Base-by-base conservation (phyloP, 495 filamentous ascomycete genomes). In the Hypomontagnella monticulosa region DNA sequence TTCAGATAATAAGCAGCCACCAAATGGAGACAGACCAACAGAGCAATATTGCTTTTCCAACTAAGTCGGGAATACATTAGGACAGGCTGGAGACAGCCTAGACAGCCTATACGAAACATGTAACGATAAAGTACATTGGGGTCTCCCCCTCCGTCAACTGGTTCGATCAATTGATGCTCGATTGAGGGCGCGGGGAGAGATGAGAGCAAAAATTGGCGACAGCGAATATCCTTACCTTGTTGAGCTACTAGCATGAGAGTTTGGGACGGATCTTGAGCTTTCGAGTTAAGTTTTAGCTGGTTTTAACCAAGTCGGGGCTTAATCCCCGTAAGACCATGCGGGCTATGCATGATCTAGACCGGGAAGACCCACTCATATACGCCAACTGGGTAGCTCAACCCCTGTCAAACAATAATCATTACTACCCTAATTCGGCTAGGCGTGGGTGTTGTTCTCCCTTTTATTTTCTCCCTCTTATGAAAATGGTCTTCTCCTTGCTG, bases 261-360 rank as follows among this genome's bases (percentile, higher is more conserved):
- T 52, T 57, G 57, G 63, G 27, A 57, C 52, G 57, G 41, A 58
- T 63, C 57, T 62, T 49, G 47, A 67, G 48, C 62, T 63, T 52
- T 62, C 54, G 47, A 67, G 48, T 67, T 62, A 53, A 58, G 44
- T 58, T 57, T n/a, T n/a, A n/a, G n/a, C n/a, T n/a, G n/a, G n/a
- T n/a, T 50, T 67, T 54, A 67, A 54, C 58, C 58, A 49, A 44
- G 58, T 63, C 56, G 48, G 47, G 59, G 34, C 49, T 63, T 63
- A 63, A 68, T 63, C 65, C 65, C 59, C 53, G 65, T 63, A 58
- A 43, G 37, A 32, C 54, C 40, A 67, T 67, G 64, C 58, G 48
- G 54, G 16, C 59, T 55, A 63, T 68, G 55, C 59, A 56, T 36
- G 59, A 63, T 68, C 65, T 68, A 68, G 65, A 68, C 65, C 55